Conservation (phyloP, 1,284 basidiomycete genomes). For the Neolentinus lepideus region DNA sequence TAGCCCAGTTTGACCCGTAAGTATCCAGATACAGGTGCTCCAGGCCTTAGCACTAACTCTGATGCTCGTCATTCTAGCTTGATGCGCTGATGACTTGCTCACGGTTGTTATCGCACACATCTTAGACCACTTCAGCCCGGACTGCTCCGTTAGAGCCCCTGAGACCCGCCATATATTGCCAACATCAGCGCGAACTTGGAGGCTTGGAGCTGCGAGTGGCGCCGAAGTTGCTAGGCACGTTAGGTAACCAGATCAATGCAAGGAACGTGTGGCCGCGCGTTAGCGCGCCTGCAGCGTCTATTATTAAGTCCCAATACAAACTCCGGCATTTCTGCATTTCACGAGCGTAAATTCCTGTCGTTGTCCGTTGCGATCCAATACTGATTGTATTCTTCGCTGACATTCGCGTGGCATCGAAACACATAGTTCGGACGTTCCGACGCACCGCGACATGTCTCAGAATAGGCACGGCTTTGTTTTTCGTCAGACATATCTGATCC, state of each 20-base stretch:
- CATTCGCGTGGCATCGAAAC: background rate
- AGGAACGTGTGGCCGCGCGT: background rate
- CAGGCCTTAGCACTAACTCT: background rate
- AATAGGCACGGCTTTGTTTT: no score
- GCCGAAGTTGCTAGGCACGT: background rate
- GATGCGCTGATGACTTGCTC: background rate
- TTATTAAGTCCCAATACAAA: background rate
- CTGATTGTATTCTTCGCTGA: background rate
- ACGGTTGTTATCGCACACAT: background rate
- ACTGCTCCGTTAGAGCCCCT: background rate
- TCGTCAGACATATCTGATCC: no score
- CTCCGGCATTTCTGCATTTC: background rate
- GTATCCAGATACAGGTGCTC: background rate
- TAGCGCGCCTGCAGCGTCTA: background rate
- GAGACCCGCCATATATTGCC: background rate
- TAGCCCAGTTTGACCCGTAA: background rate
- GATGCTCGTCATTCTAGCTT: background rate
- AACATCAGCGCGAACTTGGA: background rate
- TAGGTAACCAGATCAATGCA: background rate
- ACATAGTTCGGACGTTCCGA: background rate
- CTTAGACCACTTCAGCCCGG: background rate
- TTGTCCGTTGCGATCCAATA: background rate
- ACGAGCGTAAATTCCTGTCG: background rate
- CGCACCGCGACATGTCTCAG: no score
- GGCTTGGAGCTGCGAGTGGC: background rate